Evolutionary conservation across 2,329 filamentous ascomycete species (phyloP).

Genomic region (Diplodia scrobiculata): DNA sequence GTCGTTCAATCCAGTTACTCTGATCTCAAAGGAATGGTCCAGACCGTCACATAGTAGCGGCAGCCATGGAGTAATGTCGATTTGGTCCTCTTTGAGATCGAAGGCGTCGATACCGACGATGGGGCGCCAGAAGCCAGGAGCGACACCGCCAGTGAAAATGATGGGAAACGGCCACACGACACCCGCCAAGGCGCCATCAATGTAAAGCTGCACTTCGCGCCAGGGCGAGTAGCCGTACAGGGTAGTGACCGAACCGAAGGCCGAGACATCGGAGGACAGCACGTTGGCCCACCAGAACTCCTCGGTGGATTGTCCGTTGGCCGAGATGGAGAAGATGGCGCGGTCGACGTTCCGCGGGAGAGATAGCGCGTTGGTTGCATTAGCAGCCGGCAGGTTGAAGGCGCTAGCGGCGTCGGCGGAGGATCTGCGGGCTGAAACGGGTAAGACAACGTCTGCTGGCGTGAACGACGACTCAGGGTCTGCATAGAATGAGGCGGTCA

Average conservation of each 20-base stretch:
- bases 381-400: conserved; percentile 66
- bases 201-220: conserved; percentile 74
- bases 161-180: conserved; percentile 80
- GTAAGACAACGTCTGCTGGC: conserved; percentile 66
- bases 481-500: conserved; percentile 72
- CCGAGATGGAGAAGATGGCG: conserved; percentile 74
- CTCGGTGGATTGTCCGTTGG: conserved; percentile 73
- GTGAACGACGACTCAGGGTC: conserved; percentile 46
- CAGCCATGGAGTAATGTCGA: conserved; percentile 78
- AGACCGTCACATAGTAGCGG: conserved; percentile 67
- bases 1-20: conserved; percentile 66
- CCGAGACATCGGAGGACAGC: conserved; percentile 60
- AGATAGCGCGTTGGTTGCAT: conserved; percentile 60
- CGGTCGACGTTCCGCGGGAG: conserved; percentile 68
- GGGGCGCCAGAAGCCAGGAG: conserved; percentile 74
- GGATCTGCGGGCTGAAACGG: conserved; percentile 60
- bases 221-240: conserved; percentile 72
- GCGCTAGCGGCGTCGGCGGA: conserved; percentile 60
- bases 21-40: conserved; percentile 68
- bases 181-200: conserved; percentile 72
- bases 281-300: conserved; percentile 89
- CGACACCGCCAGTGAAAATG: conserved; percentile 79
- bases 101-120: conserved; percentile 78
- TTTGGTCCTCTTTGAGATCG: conserved; percentile 76
- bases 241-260: conserved; percentile 61